A percentile compares a stretch with the other conserved stretches of the same genome.
Conservation (phyloP, 768 basidiomycete genomes). For the Termitomyces sp. region DNA sequence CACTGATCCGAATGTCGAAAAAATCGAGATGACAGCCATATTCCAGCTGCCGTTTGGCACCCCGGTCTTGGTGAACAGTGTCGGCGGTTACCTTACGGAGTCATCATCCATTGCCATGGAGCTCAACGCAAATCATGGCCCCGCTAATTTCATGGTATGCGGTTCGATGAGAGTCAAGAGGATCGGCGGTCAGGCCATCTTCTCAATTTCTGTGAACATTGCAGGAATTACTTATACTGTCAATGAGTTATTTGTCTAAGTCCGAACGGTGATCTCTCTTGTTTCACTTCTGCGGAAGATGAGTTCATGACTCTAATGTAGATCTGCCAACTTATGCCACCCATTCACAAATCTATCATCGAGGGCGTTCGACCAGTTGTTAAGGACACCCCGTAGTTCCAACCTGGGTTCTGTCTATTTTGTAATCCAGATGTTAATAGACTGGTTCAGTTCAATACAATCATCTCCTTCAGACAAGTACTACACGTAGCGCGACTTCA, state of each 20-base stretch:
- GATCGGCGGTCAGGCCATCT: too few relatives aligned
- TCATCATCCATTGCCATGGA: neutral
- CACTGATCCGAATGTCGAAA: neutral
- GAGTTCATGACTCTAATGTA: neutral
- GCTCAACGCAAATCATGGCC: neutral
- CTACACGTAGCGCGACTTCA: too few relatives aligned
- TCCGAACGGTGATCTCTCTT: neutral
- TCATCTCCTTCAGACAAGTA: too few relatives aligned
- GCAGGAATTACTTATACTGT: neutral
- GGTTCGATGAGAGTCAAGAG: neutral
- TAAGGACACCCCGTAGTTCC: neutral
- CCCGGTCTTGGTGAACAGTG: neutral
- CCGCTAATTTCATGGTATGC: neutral
- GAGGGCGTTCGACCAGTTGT: neutral
- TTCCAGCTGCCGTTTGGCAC: neutral
- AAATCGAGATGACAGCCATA: neutral
- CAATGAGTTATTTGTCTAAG: neutral
- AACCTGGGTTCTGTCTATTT: neutral
- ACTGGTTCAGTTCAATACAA: too few relatives aligned
- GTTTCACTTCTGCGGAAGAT: neutral
- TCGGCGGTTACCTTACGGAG: neutral
- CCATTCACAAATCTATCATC: neutral
- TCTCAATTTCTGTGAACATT: neutral
- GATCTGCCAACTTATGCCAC: neutral
- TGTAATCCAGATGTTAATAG: too few relatives aligned